Base-by-base conservation (phyloP, 2,329 filamentous ascomycete species). In the Colletotrichum melonis region DNA sequence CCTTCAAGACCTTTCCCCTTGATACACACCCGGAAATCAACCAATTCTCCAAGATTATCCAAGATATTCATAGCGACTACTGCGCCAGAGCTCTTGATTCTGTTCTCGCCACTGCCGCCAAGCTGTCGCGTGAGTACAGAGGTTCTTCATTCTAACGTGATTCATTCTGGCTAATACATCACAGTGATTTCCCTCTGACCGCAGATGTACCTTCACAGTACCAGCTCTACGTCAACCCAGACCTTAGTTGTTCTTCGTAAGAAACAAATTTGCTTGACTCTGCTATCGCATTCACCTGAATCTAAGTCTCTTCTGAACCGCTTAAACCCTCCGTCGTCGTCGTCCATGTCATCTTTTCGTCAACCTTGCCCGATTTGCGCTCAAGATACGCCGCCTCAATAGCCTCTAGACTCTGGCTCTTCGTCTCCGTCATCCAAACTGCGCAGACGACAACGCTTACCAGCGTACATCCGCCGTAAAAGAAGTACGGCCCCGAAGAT, bases 371-470 rank as follows among this genome's bases (percentile, higher is more conserved):
- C 1, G 55, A 26, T 24, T 57, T 65, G 12, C 59, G 19, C 28
- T 64, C 26, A 16, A 58, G n/a, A 19, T 54, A 70, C 2, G 54
- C 67, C 3, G 60, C 54, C 42, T 66, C 67, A 8, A 86, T 86
- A 3, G 80, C 82, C 28, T 85, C 83, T 2, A 87, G 77, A 22
- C 80, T 83, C 5, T 80, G 78, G 0, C 84, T 84, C 12, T 80
- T 79, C 0, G 85, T 87, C 77, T 87, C 85, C 0, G 77, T 76
- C 85, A 87, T 86, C 69, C 80, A 83, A 1, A 84, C 28, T 7
- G 78, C 76, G 14, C 82, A 81, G 28, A 82, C 76, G 14, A 82
- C 57, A 0, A 82, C 81, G 6, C 81, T 82, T 0, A 82, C 71
- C 2, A 85, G 70, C 4, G 83, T 82, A 42, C 81, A 83, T 2